Evolutionary conservation across 2,329 filamentous ascomycete species (phyloP).

Genomic region (Apiospora koreana): DNA sequence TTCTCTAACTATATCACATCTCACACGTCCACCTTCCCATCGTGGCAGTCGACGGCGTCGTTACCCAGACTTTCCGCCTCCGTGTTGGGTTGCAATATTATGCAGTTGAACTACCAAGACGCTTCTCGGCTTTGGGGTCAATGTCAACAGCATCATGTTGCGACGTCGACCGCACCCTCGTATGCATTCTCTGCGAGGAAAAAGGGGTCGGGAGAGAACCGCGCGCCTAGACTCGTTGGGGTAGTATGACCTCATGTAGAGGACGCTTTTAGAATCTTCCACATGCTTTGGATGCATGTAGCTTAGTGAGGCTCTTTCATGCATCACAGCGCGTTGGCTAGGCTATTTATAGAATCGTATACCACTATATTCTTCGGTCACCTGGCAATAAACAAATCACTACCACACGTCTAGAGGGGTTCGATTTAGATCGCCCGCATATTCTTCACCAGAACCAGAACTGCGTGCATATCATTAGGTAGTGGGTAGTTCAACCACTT

Average conservation of each 20-base stretch:
- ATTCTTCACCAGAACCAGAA: neutral
- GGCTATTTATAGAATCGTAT: neutral
- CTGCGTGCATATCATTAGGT: neutral
- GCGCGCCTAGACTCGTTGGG: neutral
- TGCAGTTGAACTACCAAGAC: neutral
- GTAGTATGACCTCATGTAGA: neutral
- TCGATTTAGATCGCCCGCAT: neutral
- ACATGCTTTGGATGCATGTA: neutral
- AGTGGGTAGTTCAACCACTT: neutral
- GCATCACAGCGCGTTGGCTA: neutral
- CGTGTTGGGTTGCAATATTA: neutral
- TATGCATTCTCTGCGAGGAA: neutral
- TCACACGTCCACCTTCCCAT: neutral
- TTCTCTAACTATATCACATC: no score
- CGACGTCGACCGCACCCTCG: neutral
- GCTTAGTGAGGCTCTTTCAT: neutral
- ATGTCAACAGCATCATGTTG: neutral
- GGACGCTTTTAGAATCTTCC: neutral
- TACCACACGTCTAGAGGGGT: neutral
- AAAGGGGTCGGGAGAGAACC: neutral
- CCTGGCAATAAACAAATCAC: neutral
- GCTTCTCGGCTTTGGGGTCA: neutral
- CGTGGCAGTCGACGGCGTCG: neutral
- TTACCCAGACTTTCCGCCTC: neutral
- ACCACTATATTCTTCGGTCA: neutral